Percentiles rank a stretch among this genome's conserved stretches.
Evolutionary conservation across 2,329 filamentous ascomycete genomes (phyloP).

Genomic region (Alternaria incomplexa): DNA sequence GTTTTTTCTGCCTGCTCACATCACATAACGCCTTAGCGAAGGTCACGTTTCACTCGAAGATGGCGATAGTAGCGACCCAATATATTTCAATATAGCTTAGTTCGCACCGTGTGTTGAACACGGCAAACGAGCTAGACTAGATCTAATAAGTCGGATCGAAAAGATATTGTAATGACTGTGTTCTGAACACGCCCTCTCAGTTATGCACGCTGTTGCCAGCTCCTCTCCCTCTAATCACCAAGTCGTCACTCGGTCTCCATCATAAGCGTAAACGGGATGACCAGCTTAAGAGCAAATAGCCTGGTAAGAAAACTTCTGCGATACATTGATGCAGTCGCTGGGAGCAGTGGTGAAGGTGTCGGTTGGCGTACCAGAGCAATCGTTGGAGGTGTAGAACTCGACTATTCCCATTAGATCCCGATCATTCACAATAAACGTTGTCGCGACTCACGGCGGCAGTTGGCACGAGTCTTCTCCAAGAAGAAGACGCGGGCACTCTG

Average conservation of each 20-base stretch:
- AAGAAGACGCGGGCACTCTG: conserved; percentile 5
- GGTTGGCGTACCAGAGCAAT: neutral
- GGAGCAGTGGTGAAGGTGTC: conserved; percentile 1
- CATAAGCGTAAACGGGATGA: neutral
- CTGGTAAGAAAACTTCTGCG: conserved; percentile 1
- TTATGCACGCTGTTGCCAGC: neutral
- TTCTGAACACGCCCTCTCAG: neutral
- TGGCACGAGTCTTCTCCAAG: conserved; percentile 6
- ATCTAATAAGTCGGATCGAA: neutral
- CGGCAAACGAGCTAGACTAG: neutral
- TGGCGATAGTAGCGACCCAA: neutral
- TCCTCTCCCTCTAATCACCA: neutral
- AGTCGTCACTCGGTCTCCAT: neutral
- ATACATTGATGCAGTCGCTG: conserved; percentile 7
- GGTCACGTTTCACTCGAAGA: neutral
- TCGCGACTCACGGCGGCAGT: conserved; percentile 4
- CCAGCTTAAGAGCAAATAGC: conserved; percentile 1
- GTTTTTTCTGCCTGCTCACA: neutral
- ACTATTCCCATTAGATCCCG: neutral
- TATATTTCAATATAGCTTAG: neutral
- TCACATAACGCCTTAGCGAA: neutral
- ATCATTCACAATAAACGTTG: neutral
- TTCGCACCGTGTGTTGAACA: neutral
- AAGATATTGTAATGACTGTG: neutral
- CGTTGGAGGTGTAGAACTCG: neutral